Base-by-base conservation (phyloP, 2,329 filamentous ascomycete species). In the Exophiala sp. region DNA sequence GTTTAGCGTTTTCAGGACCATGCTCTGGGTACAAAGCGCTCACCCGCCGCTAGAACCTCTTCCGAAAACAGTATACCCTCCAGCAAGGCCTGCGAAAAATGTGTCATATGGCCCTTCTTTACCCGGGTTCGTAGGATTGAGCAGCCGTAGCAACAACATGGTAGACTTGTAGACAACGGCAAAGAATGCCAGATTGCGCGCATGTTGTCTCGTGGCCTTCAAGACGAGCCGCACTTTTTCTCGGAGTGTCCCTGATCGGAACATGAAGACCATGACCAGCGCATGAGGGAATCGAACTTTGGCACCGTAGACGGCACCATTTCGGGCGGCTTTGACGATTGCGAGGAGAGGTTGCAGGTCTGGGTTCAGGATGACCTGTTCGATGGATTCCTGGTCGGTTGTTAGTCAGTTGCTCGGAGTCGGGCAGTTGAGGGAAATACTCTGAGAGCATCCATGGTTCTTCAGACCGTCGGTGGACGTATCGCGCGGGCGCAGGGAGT, bases 241-340 rank as follows among this genome's bases (percentile, higher is more conserved):
- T 52, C 84, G 85, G 65, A 96, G 89, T 80, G 88, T 87, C 75
- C 92, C 94, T 8, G 87, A 90, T 63, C 94, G 89, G 78, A 99
- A 99, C 63, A 99, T 83, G 65, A 97, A 88, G 63, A 96, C 90
- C 92, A 99, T 99, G 47, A 99, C 94, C 63, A 99, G 81, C 57
- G 94, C 94, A 76, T 99, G 94, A 61, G 94, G 94, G 76, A 99
- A 97, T 61, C 94, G 91, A 72, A 99, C 90, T 82, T 97, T 97
- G 65, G 89, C 85, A 57, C 94, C 94, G 75, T 99, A 99, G 60
- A 99, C 90, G 62, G 91, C 86, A 71, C 94, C 94, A 84, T 97
- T 99, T 74, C 94, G 90, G 63, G 94, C 88, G 66, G 85, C 90
- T 81, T 99, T 99, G 71, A 96, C 71, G 63, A 99, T 79, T 53